Conservation (phyloP, 495 filamentous ascomycete species). For the Neurospora sp. region DNA sequence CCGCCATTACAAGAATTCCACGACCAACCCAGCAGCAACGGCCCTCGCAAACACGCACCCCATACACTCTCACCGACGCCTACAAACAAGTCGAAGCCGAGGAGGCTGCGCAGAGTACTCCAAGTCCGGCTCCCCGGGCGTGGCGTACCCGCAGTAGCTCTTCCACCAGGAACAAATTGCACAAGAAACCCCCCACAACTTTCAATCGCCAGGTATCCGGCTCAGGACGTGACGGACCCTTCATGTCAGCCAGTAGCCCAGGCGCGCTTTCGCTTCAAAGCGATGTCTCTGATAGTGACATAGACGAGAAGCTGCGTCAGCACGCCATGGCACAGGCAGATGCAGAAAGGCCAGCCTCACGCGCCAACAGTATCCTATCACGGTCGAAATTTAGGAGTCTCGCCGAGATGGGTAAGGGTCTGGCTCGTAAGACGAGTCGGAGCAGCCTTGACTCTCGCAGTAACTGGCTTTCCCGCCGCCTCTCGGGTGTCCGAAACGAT, state of each 20-base stretch:
- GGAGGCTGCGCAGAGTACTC: conserved; percentile 33
- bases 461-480: conserved; percentile 14
- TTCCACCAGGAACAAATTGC: conserved; percentile 6
- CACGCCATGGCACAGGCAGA: conserved; percentile 8
- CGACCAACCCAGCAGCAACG: conserved; percentile 17
- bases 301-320: conserved; percentile 22
- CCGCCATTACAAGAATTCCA: conserved; percentile 30
- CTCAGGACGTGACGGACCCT: conserved; percentile 5
- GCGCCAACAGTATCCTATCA: conserved; percentile 22
- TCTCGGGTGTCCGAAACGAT: conserved; percentile 14
- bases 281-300: conserved; percentile 18
- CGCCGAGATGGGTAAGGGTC: conserved; percentile 22
- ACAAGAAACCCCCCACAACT: not conserved
- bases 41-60: conserved; percentile 24
- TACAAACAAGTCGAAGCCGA: conserved; percentile 34
- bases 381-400: conserved; percentile 20
- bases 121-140: conserved; percentile 36
- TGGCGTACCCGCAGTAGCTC: conserved; percentile 23
- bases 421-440: conserved; percentile 28
- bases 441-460: conserved; percentile 16
- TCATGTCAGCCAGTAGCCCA: conserved; percentile 4
- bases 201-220: not conserved
- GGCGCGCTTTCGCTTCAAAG: conserved; percentile 8
- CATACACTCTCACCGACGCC: conserved; percentile 30
- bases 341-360: conserved; percentile 14